phyloP scores from a whole-genome alignment of 257 asterid genomes.

The Linaria vulgaris region DNA sequence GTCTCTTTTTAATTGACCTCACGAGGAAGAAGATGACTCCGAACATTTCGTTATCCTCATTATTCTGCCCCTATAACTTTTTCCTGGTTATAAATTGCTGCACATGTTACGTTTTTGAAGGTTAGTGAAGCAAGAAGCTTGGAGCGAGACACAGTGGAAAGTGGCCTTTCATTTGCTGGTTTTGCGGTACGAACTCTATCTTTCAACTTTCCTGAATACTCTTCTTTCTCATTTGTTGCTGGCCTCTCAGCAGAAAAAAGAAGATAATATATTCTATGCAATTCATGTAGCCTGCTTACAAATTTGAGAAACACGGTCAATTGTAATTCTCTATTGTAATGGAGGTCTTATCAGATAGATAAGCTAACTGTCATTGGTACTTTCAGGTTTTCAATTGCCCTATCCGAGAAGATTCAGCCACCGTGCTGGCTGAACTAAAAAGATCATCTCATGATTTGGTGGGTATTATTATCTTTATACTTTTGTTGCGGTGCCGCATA shows the following conservation, averaged over 20 bases:
- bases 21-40: no score
- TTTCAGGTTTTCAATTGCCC: slow-evolving; percentile 95
- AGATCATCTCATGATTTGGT: slow-evolving; percentile 95
- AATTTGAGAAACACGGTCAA: not conserved
- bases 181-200: slow-evolving; percentile 68
- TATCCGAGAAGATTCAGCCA: slow-evolving; percentile 87
- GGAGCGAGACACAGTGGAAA: slow-evolving; percentile 84
- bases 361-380: slow-evolving; percentile 20
- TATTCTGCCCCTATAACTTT: not conserved
- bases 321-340: slow-evolving; percentile 7
- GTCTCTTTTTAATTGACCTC: not conserved
- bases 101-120: slow-evolving; percentile 42
- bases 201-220: slow-evolving; percentile 9
- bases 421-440: slow-evolving; percentile 75
- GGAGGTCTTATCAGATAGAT: not conserved
- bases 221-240: slow-evolving; percentile 1
- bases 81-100: slow-evolving; percentile 23
- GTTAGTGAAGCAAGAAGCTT: slow-evolving; percentile 95
- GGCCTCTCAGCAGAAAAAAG: slow-evolving; percentile 10
- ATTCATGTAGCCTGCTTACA: not conserved
- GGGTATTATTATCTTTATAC: slow-evolving; percentile 31
- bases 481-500: not conserved
- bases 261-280: not conserved
- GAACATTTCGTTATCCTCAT: not conserved
- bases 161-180: slow-evolving; percentile 87